Evolutionary conservation across 2,329 filamentous ascomycete species (phyloP).

Genomic region (Diaporthe caulivora): DNA sequence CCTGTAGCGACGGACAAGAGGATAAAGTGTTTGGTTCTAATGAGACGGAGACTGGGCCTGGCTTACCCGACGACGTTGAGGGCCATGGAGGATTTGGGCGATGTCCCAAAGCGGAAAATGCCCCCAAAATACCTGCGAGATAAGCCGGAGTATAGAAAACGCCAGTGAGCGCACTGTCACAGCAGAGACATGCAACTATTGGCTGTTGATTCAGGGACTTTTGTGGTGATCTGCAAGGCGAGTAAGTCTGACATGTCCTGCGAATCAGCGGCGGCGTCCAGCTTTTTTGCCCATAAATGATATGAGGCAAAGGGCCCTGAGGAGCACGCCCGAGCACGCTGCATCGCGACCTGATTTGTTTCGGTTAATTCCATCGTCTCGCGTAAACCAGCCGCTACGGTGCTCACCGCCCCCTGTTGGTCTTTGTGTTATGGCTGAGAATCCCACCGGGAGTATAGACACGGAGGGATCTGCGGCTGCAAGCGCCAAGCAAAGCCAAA

Average conservation of each 20-base stretch:
- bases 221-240: neutral
- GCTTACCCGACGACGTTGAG: neutral
- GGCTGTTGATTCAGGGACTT: neutral
- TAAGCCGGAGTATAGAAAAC: neutral
- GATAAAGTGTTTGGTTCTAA: neutral
- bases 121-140: neutral
- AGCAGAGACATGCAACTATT: neutral
- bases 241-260: neutral
- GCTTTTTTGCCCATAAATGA: neutral
- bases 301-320: neutral
- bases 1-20: neutral
- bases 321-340: neutral
- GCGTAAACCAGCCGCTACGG: too few relatives aligned
- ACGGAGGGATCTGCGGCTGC: neutral
- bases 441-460: neutral
- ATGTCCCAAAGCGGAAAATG: neutral
- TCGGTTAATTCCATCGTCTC: neutral
- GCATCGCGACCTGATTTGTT: neutral
- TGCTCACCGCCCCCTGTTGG: neutral
- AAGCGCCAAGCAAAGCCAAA: neutral
- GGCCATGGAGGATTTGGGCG: neutral
- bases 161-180: neutral
- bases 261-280: neutral
- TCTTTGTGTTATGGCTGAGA: neutral
- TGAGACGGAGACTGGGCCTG: neutral